Evolutionary conservation across 768 basidiomycete species (phyloP).

Genomic region (Paxillus rubicundulus): DNA sequence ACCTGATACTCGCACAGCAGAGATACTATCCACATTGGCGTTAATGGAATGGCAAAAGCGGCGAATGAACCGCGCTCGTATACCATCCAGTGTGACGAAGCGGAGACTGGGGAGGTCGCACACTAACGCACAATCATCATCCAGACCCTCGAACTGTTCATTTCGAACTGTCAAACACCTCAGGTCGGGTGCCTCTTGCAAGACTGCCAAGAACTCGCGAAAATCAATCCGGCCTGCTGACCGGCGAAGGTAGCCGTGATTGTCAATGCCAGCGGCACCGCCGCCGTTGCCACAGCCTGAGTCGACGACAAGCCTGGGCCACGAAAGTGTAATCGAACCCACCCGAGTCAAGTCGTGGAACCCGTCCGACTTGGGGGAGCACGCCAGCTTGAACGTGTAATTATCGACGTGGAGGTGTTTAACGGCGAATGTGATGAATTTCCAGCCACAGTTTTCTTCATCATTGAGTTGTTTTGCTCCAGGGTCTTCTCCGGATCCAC

Average conservation of each 20-base stretch:
- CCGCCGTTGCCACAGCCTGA: too few relatives aligned
- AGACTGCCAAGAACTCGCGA: neutral
- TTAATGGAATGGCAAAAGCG: neutral
- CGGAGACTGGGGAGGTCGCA: neutral
- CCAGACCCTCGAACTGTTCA: neutral
- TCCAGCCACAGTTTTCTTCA: neutral
- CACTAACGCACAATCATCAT: neutral
- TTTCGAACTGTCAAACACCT: neutral
- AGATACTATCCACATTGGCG: neutral
- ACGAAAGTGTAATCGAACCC: slow-evolving; percentile 1
- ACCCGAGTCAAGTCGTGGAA: neutral
- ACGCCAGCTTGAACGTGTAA: neutral
- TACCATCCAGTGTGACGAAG: neutral
- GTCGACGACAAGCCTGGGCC: neutral
- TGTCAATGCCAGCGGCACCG: neutral
- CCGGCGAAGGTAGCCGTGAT: neutral
- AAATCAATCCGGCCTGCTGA: neutral
- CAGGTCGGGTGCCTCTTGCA: neutral
- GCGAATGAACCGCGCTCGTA: neutral
- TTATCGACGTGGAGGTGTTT: neutral
- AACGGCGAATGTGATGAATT: neutral
- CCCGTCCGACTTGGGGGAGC: neutral
- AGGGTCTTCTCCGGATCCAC: neutral
- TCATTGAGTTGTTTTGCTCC: neutral
- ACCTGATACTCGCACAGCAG: slow-evolving; percentile 30